Base-by-base conservation (phyloP, 2,329 filamentous ascomycete genomes). In the Talaromyces sp. region DNA sequence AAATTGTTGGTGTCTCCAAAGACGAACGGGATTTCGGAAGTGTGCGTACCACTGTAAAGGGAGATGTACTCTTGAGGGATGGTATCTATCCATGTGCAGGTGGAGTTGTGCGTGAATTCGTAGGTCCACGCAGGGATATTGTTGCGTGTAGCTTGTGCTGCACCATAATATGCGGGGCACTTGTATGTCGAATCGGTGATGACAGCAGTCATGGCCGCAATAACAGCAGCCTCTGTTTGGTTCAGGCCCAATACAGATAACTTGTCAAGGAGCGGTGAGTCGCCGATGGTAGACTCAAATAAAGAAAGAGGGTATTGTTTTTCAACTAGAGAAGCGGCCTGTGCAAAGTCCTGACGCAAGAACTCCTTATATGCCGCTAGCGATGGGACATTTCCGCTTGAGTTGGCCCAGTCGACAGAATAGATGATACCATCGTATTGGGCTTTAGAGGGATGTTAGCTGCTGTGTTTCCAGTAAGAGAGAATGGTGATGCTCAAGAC, bases 111-210 rank as follows among this genome's bases (percentile, higher is more conserved):
- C 5, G 58, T 65, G 52, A 68, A 71, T 40, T 67, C 54, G 37
- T 70, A 70, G 2, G 60, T 62, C 67, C 67, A 71, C 11, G 60
- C 54, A 9, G 66, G 63, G 12, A 66, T 62, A 5, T 62, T 63
- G 0, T 69, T 67, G 18, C 31, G 60, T 7, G 58, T 35, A 12
- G 65, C 58, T 7, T 39, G 35, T 2, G 54, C 28, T 1, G 63
- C 63, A 48, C 64, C 63, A n/a, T 63, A 39, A 14, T 64, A 69
- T 37, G 58, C 64, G 2, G 66, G 56, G 48, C 68, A 69, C 39
- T 56, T 67, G 58, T 64, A 67, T 3, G 54, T 55, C 16, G 61
- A 40, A 42, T 62, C 60, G 25, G 60, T 62, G 37, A 57, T 44
- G 52, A 55, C 31, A 14, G 37, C 39, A 18, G 50, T 16, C 23